phyloP scores from a whole-genome alignment of 192 early-diverging fungal species.

The Gonapodya prolifera region DNA sequence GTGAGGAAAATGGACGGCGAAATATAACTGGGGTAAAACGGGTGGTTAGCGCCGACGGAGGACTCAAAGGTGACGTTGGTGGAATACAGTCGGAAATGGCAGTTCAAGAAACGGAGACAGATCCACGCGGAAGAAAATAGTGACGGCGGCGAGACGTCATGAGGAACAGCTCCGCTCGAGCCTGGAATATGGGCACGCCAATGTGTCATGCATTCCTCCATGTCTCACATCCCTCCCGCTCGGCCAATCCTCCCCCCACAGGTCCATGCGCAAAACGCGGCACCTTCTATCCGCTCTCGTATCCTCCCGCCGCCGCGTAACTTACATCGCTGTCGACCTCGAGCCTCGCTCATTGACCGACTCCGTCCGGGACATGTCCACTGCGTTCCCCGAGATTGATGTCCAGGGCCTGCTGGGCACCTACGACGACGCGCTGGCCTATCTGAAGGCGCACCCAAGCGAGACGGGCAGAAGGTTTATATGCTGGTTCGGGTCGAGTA shows the following conservation, averaged over 20 bases:
- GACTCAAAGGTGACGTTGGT: too few relatives aligned
- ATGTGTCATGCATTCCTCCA: not conserved
- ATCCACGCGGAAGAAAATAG: too few relatives aligned
- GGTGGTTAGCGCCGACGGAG: too few relatives aligned
- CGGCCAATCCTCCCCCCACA: slow-evolving; percentile 15
- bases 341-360: slow-evolving; percentile 61
- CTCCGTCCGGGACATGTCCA: slow-evolving; percentile 53
- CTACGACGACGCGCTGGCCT: slow-evolving; percentile 71
- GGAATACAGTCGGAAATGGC: too few relatives aligned
- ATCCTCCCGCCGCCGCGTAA: slow-evolving; percentile 32
- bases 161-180: slow-evolving; percentile 5
- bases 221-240: not conserved
- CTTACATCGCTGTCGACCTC: slow-evolving; percentile 85
- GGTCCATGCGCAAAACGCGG: slow-evolving; percentile 77
- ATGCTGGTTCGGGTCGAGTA: slow-evolving; percentile 8
- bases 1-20: too few relatives aligned
- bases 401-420: slow-evolving; percentile 74
- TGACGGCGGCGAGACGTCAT: too few relatives aligned
- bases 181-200: not conserved
- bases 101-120: too few relatives aligned
- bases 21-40: not conserved
- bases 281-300: slow-evolving; percentile 66
- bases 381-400: slow-evolving; percentile 46
- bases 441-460: too few relatives aligned
- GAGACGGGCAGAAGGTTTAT: slow-evolving; percentile 16